These are phyloP conservation scores for Rhynchospora breviuscula DNA, from an alignment of 176 grass and related monocot species.

Conservation along the genomic window DNA sequence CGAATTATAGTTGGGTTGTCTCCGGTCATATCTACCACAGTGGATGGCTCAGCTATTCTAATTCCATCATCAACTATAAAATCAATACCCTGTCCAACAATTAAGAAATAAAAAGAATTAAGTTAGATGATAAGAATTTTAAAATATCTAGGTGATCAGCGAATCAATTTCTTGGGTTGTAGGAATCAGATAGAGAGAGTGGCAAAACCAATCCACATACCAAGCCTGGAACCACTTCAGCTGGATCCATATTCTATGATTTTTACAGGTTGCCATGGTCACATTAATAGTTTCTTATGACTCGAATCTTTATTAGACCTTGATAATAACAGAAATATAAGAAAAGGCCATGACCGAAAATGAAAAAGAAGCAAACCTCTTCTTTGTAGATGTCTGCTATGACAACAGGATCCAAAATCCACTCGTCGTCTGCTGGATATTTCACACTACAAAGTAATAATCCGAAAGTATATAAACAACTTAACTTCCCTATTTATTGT, in stretches of 20 bases:
- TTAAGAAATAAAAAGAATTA: neutral
- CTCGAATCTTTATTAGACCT: neutral
- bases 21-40: constrained; percentile 91
- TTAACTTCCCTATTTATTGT: neutral
- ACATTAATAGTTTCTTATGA: neutral
- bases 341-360: neutral
- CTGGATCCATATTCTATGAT: neutral
- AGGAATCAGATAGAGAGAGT: neutral
- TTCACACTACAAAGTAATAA: constrained; percentile 51
- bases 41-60: constrained; percentile 85
- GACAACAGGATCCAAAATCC: constrained; percentile 81
- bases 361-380: constrained; percentile 46
- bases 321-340: neutral
- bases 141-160: neutral
- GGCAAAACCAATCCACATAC: neutral
- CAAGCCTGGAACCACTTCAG: neutral
- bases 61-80: constrained; percentile 87
- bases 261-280: neutral
- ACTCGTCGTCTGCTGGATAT: constrained; percentile 74
- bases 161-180: neutral
- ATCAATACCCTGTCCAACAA: constrained; percentile 61
- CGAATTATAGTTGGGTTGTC: constrained; percentile 66
- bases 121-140: neutral
- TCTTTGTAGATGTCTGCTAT: constrained; percentile 74
- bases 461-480: neutral